Evolutionary conservation across 129 eudicot genomes (phyloP), one percentile per base, ranked within the genome.

Genomic region (Solidago caesia): DNA sequence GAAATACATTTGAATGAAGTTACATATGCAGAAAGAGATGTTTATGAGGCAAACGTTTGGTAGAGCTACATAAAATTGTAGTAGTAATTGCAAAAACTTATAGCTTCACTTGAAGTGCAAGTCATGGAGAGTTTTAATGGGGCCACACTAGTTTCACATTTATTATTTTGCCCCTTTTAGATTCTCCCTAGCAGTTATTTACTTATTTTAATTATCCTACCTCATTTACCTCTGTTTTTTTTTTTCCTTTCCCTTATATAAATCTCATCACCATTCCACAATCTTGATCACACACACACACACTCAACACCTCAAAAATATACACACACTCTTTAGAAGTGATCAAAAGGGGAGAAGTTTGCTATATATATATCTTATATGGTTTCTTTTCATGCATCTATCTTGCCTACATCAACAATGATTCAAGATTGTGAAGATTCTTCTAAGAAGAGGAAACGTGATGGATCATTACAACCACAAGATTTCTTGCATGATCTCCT

Each of bases 51-150:
- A 66, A 43, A 66, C 41, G 49, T 44, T 15, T 44, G 49, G 52
- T 65, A 44, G 52, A 43, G 15, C 52, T 27, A 75, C 56, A 43
- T 14, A 72, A 26, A 10, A 29, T 67, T 69, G 73, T 44, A 44
- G 74, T 80, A 86, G 89, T 86, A 79, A 86, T 84, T 84, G 82
- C 75, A 64, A 74, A 46, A 73, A 67, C 87, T 84, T 29, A 73
- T 27, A 75, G 79, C 81, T 77, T 86, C 87, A 79, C 85, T 89
- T 86, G 82, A 84, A 80, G 77, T 82, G 84, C 91, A 86, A 89
- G 85, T 85, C 86, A 86, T 52, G 86, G 55, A 62, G 83, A 73
- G 80, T 79, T 87, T 47, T 65, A 78, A 67, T 79, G 83, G 82
- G 84, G 77, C 83, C 85, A 53, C 49, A 75, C 73, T 75, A 82